Evolutionary conservation across 2,329 filamentous ascomycete species (phyloP), one percentile per base, ranked within the genome.

Genomic region (Clonostachys rhizophaga): DNA sequence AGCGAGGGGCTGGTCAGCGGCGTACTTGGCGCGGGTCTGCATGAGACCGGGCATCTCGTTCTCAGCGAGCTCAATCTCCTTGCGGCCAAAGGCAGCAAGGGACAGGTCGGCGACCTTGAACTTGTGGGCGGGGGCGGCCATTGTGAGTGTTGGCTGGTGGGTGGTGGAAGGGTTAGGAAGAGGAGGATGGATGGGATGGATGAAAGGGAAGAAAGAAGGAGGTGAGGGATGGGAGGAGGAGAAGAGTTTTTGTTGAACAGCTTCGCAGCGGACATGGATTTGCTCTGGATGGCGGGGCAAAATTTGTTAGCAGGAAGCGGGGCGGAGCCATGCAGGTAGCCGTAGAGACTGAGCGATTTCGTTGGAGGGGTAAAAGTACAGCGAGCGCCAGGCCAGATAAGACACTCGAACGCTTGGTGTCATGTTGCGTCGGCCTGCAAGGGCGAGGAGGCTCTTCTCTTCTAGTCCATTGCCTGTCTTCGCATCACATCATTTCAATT

Each of bases 61-160:
- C 74, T 97, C 92, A 64, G 94, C 91, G 68, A 97, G 84, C 76
- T 96, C 91, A 66, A 99, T 96, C 85, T 99, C 94, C 75, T 92
- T 91, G 77, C 94, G 91, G 75, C 94, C 94, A 69, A 99, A 97
- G 74, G 94, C 94, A 68, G 94, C 92, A 69, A 97, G 86, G 70
- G 87, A 89, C 71, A 97, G 88, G 83, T 97, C 94, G 67, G 92
- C 91, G 78, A 99, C 92, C 89, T 96, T 96, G 87, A 90, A 95
- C 76, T 89, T 92, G 74, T 86, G 76, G 68, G 91, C 91, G 75
- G 91, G 91, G 65, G 89, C 88, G 81, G 79, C 71, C 81, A 84
- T 84, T 60, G 58, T 76, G 65, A 50, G 24, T 45, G 47, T 44
- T 34, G 17, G 34, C 30, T 20, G 42, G 8, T 20, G 44, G 40